Evolutionary conservation across 2,329 filamentous ascomycete genomes (phyloP).

Genomic region (Beauveria sp.): DNA sequence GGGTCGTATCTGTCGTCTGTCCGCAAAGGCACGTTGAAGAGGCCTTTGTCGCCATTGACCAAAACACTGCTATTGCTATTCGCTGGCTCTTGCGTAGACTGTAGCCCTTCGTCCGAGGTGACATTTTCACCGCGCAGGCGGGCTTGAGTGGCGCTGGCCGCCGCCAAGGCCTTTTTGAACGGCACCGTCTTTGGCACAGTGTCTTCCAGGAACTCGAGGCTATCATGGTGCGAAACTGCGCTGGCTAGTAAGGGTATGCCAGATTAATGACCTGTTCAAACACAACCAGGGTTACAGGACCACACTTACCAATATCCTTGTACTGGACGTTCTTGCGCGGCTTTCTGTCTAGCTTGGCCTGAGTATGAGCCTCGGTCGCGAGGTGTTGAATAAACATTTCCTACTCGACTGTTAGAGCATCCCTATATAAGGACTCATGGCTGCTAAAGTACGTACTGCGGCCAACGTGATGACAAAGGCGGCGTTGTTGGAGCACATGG

Average conservation of each 20-base stretch:
- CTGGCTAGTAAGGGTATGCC: slow-evolving; percentile 46
- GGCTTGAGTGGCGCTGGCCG: slow-evolving; percentile 43
- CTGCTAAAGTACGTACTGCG: slow-evolving; percentile 46
- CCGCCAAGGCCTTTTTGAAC: slow-evolving; percentile 69
- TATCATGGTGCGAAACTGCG: slow-evolving; percentile 81
- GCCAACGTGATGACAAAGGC: slow-evolving; percentile 90
- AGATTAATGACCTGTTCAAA: not conserved
- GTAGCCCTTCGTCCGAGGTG: slow-evolving; percentile 19
- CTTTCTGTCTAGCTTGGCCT: slow-evolving; percentile 85
- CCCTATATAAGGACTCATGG: not conserved
- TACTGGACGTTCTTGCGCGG: slow-evolving; percentile 93
- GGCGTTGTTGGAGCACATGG: slow-evolving; percentile 83
- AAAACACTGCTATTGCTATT: slow-evolving; percentile 21
- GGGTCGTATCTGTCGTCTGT: slow-evolving; percentile 33
- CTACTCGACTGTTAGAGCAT: slow-evolving; percentile 32
- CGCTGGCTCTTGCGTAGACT: slow-evolving; percentile 13
- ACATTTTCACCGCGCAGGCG: slow-evolving; percentile 34
- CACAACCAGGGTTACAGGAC: not conserved
- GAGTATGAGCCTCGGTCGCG: slow-evolving; percentile 73
- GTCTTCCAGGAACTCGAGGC: slow-evolving; percentile 89
- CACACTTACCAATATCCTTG: slow-evolving; percentile 68
- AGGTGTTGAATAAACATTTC: slow-evolving; percentile 96
- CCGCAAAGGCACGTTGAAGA: slow-evolving; percentile 17
- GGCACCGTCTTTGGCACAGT: slow-evolving; percentile 80
- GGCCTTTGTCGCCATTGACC: slow-evolving; percentile 21